These are phyloP conservation scores for Golubevia pallescens DNA, from an alignment of 1,284 basidiomycete genomes.

Conservation along the genomic window DNA sequence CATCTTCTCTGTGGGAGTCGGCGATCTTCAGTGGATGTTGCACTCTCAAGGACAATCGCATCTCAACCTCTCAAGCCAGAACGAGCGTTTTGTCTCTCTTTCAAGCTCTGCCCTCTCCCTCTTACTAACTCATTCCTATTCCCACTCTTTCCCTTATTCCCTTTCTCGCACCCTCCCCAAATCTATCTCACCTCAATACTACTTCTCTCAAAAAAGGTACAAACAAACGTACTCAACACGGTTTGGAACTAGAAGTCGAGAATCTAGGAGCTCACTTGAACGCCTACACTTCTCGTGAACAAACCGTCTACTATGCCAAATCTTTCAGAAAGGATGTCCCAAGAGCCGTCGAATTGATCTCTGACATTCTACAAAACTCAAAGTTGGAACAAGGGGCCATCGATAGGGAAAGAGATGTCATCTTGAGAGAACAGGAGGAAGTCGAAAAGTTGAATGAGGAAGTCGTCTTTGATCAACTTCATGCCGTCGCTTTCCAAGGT, in stretches of 20 bases:
- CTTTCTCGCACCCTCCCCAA: no score
- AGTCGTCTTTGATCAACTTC: conserved; percentile 97
- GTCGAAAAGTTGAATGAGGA: conserved; percentile 98
- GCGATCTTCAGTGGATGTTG: no score
- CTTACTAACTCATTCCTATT: no score
- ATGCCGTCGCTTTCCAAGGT: conserved; percentile 95
- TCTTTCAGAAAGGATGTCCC: conserved; percentile 95
- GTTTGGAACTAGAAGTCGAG: conserved; percentile 95
- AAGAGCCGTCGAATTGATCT: conserved; percentile 92
- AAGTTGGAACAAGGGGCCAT: conserved; percentile 88
- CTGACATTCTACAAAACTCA: conserved; percentile 96
- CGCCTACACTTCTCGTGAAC: conserved; percentile 97
- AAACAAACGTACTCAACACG: conserved; percentile 83
- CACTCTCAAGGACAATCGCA: no score
- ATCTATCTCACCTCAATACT: no score
- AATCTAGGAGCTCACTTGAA: conserved; percentile 97
- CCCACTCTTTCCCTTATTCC: no score
- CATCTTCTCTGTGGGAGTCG: no score
- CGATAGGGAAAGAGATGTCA: conserved; percentile 95
- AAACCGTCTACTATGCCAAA: conserved; percentile 99
- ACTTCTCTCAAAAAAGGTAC: conserved; percentile 79
- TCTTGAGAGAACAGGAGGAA: conserved; percentile 96
- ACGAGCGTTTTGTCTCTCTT: no score
- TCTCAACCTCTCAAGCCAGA: no score
- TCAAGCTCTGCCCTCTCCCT: no score